A percentile compares a stretch with the other conserved stretches of the same genome.
phyloP scores from a whole-genome alignment of 768 basidiomycete genomes.

The Auricularia sp. region DNA sequence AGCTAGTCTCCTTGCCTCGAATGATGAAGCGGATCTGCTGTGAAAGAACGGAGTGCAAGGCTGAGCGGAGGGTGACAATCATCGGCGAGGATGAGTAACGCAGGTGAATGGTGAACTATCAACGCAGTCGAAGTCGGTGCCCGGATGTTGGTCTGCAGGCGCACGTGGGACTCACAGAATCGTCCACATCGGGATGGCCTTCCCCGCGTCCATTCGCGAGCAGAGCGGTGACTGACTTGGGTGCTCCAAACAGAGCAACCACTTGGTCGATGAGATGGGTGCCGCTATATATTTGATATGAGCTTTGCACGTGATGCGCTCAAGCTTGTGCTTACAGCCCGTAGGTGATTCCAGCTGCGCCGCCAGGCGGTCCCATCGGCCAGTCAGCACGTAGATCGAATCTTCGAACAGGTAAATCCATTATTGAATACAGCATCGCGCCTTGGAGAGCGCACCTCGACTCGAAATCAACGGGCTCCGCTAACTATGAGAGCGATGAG shows the following conservation, averaged over 20 bases:
- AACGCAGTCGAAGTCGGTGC: neutral
- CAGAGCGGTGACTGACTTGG: constrained; percentile 56
- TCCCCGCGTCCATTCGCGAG: constrained; percentile 60
- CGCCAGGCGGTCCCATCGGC: constrained; percentile 38
- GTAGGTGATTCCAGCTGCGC: constrained; percentile 64
- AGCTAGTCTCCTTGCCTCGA: constrained; percentile 4
- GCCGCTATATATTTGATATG: constrained; percentile 39
- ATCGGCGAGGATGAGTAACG: constrained; percentile 29
- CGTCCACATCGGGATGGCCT: constrained; percentile 56
- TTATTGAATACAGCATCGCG: too few relatives aligned
- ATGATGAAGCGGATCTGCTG: constrained; percentile 6
- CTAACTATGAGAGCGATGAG: constrained; percentile 24
- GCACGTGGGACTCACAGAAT: constrained; percentile 35
- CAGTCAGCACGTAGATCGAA: neutral
- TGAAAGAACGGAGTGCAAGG: neutral
- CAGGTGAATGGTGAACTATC: constrained; percentile 43
- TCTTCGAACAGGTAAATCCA: neutral
- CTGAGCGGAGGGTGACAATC: neutral
- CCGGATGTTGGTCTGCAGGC: neutral
- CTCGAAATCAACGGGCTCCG: constrained; percentile 60
- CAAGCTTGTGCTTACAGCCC: constrained; percentile 55
- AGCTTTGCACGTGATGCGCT: too few relatives aligned
- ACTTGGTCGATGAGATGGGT: constrained; percentile 75
- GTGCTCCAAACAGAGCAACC: constrained; percentile 65
- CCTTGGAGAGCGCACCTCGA: constrained; percentile 22